phyloP scores from a whole-genome alignment of 225 moss, liverwort and hornwort species.

The Sphagnum tenellum region DNA sequence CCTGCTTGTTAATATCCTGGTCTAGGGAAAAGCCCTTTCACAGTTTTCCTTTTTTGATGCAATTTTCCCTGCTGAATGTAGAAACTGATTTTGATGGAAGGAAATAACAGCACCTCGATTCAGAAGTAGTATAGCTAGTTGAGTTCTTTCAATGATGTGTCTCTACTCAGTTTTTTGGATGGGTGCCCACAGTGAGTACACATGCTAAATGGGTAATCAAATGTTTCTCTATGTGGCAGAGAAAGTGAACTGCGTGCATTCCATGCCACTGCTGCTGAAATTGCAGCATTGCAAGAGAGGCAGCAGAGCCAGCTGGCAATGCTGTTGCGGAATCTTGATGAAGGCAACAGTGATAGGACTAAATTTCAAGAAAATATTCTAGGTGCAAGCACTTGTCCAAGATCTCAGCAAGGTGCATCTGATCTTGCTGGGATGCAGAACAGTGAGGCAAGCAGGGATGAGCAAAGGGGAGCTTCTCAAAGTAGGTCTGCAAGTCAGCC shows the following conservation, averaged over 20 bases:
- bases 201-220: too few relatives aligned
- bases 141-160: too few relatives aligned
- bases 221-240: slow-evolving; percentile 45
- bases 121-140: too few relatives aligned
- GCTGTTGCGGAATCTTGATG: slow-evolving; percentile 90
- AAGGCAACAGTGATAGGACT: slow-evolving; percentile 67
- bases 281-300: slow-evolving; percentile 55
- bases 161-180: too few relatives aligned
- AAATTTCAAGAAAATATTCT: slow-evolving; percentile 25
- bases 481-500: slow-evolving; percentile 19
- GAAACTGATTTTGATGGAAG: too few relatives aligned
- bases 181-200: too few relatives aligned
- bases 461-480: slow-evolving; percentile 14
- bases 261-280: slow-evolving; percentile 90
- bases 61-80: too few relatives aligned
- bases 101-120: too few relatives aligned
- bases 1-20: too few relatives aligned
- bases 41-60: too few relatives aligned
- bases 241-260: slow-evolving; percentile 98
- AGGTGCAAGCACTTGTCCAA: slow-evolving; percentile 29
- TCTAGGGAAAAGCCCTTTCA: too few relatives aligned
- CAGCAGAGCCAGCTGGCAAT: slow-evolving; percentile 73
- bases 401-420: slow-evolving; percentile 15
- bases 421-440: slow-evolving; percentile 13
- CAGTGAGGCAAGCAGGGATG: slow-evolving; percentile 14